Evolutionary conservation across 2,329 filamentous ascomycete genomes (phyloP).

Genomic region (Aspergillus spinulosporus): DNA sequence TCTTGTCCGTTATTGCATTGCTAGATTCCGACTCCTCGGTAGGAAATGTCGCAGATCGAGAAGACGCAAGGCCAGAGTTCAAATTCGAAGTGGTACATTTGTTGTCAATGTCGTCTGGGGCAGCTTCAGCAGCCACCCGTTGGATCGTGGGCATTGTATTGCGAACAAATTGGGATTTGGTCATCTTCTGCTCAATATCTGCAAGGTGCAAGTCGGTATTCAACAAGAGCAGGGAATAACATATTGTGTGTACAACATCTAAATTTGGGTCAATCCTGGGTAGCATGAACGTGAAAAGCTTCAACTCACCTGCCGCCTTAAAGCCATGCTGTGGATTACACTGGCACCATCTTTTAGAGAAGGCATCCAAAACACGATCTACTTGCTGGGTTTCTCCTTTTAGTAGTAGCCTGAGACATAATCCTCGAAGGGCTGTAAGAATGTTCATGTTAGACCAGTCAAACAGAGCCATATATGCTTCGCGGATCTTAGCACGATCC

Average conservation of each 20-base stretch:
- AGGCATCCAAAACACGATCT: conserved; percentile 86
- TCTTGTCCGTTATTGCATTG: conserved; percentile 23
- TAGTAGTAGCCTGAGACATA: conserved; percentile 79
- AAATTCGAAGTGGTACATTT: conserved; percentile 42
- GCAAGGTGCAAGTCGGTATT: conserved; percentile 96
- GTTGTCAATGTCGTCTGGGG: conserved; percentile 64
- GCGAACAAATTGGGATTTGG: conserved; percentile 87
- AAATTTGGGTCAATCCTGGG: conserved; percentile 26
- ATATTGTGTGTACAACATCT: conserved; percentile 97
- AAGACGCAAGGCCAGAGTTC: conserved; percentile 31
- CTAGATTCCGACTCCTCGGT: conserved; percentile 20
- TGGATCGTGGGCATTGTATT: conserved; percentile 92
- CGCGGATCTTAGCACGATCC: conserved; percentile 55
- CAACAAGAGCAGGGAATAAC: conserved; percentile 90
- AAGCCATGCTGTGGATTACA: conserved; percentile 94
- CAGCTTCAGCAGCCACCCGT: conserved; percentile 72
- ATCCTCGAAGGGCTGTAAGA: conserved; percentile 70
- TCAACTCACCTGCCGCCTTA: conserved; percentile 71
- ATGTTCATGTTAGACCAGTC: conserved; percentile 82
- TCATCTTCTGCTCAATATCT: conserved; percentile 97
- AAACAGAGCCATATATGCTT: conserved; percentile 89
- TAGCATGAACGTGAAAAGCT: neutral
- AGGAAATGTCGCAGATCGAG: conserved; percentile 12
- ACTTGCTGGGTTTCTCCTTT: conserved; percentile 96
- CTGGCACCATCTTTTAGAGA: conserved; percentile 86